Conservation (phyloP, 148 eudicot genomes). For the Diospyros kaki region DNA sequence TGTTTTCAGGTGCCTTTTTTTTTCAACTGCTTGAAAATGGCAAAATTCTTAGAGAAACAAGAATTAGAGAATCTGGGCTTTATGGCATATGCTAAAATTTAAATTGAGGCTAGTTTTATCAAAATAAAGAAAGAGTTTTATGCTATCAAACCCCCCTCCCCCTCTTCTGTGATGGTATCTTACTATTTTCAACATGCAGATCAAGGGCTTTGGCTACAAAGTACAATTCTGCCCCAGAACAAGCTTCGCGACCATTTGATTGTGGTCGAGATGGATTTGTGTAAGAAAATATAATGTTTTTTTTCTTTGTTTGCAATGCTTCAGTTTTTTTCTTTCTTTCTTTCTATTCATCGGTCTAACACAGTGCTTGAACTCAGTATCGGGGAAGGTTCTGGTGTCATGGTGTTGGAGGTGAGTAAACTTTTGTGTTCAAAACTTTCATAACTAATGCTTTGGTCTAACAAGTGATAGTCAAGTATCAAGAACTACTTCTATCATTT, state of each 20-base stretch:
- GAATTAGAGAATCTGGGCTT: constrained; percentile 1
- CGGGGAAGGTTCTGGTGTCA: constrained; percentile 88
- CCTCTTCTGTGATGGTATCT: background rate
- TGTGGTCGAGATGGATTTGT: constrained; percentile 90
- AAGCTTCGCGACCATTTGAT: constrained; percentile 96
- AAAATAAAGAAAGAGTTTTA: background rate
- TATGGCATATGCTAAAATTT: background rate
- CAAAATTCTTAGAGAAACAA: constrained; percentile 4
- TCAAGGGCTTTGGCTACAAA: constrained; percentile 80
- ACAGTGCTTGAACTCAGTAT: constrained; percentile 45
- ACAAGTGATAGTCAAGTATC: background rate
- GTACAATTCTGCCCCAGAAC: constrained; percentile 67
- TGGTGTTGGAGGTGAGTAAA: constrained; percentile 85
- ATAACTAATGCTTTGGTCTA: background rate
- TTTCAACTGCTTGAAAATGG: background rate
- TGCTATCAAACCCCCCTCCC: background rate
- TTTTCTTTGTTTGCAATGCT: background rate
- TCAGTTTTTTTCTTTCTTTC: background rate
- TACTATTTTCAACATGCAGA: constrained; percentile 35
- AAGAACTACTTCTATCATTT: background rate
- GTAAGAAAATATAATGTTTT: constrained; percentile 43
- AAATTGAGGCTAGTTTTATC: background rate
- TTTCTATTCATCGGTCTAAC: constrained; percentile 7
- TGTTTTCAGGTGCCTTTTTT: background rate
- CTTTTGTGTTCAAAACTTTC: background rate